phyloP scores from a whole-genome alignment of 441 rosid species.

The Pelargonium myrrhifolium region DNA sequence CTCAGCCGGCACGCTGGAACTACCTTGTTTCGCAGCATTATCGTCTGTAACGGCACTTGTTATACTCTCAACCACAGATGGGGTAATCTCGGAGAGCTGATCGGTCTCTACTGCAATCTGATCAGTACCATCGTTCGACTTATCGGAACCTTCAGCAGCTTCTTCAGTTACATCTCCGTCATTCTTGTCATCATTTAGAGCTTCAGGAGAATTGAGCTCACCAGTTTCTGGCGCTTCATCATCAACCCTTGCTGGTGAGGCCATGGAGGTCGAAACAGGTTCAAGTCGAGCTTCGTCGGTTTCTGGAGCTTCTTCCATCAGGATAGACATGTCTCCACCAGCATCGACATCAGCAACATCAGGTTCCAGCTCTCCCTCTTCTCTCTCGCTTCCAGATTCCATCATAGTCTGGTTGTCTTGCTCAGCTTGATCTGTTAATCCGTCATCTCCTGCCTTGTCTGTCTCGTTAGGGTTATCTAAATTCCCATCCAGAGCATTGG shows the following conservation, averaged over 20 bases:
- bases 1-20: constrained; percentile 33
- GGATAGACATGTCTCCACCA: constrained; percentile 30
- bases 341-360: constrained; percentile 59
- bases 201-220: constrained; percentile 44
- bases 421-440: constrained; percentile 38
- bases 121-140: constrained; percentile 39
- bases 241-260: constrained; percentile 58
- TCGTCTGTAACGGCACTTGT: constrained; percentile 23
- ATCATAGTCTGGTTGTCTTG: constrained; percentile 35
- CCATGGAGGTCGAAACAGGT: constrained; percentile 36
- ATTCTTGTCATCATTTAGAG: constrained; percentile 53
- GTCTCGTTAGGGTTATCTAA: not conserved
- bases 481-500: constrained; percentile 34
- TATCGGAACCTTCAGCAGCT: constrained; percentile 49
- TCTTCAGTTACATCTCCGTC: constrained; percentile 55
- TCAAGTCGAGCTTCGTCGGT: constrained; percentile 43
- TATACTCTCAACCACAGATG: constrained; percentile 14
- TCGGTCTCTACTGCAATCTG: constrained; percentile 36
- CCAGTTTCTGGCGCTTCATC: constrained; percentile 42
- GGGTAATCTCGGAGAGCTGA: constrained; percentile 33
- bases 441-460: constrained; percentile 32
- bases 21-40: constrained; percentile 26
- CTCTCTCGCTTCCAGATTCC: constrained; percentile 64
- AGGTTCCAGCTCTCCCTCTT: constrained; percentile 75
- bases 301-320: constrained; percentile 46